These are phyloP conservation scores for Euphorbia schlechtendalii DNA, from an alignment of 441 rosid genomes.

Conservation along the genomic window DNA sequence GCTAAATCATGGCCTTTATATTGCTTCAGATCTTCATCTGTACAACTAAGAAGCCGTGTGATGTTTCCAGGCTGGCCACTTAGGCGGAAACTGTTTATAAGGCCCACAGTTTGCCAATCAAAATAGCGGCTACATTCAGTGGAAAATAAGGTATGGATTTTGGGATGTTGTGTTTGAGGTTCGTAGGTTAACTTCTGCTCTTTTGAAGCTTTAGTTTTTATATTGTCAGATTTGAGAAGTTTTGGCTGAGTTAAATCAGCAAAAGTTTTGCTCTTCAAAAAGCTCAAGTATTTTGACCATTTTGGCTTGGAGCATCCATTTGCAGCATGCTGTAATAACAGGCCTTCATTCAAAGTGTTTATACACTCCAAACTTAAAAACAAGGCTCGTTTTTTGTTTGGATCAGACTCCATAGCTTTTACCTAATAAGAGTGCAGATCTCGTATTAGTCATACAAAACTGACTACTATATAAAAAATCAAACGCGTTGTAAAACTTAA, in stretches of 20 bases:
- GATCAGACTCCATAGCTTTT: constrained; percentile 60
- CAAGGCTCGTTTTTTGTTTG: constrained; percentile 43
- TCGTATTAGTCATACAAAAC: not conserved
- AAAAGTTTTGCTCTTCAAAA: constrained; percentile 90
- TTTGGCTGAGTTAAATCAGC: constrained; percentile 76
- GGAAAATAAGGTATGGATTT: constrained; percentile 91
- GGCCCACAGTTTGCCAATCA: constrained; percentile 99
- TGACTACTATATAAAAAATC: not conserved
- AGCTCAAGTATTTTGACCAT: constrained; percentile 89
- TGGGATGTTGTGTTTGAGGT: constrained; percentile 46
- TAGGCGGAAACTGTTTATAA: constrained; percentile 79
- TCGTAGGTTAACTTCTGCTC: constrained; percentile 33
- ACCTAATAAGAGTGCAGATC: constrained; percentile 33
- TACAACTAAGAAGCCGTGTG: constrained; percentile 95
- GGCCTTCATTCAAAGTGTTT: constrained; percentile 87
- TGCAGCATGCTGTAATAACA: constrained; percentile 65
- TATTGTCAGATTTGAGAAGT: constrained; percentile 31
- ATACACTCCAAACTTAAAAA: constrained; percentile 77
- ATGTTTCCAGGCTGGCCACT: constrained; percentile 97
- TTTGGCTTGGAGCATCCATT: constrained; percentile 78
- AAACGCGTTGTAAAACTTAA: not conserved
- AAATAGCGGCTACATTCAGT: constrained; percentile 90
- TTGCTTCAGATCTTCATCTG: constrained; percentile 69
- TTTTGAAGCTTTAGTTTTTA: constrained; percentile 28
- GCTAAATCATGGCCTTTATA: constrained; percentile 90